Evolutionary conservation across 768 basidiomycete species (phyloP).

Genomic region (Sutorius australiensis): DNA sequence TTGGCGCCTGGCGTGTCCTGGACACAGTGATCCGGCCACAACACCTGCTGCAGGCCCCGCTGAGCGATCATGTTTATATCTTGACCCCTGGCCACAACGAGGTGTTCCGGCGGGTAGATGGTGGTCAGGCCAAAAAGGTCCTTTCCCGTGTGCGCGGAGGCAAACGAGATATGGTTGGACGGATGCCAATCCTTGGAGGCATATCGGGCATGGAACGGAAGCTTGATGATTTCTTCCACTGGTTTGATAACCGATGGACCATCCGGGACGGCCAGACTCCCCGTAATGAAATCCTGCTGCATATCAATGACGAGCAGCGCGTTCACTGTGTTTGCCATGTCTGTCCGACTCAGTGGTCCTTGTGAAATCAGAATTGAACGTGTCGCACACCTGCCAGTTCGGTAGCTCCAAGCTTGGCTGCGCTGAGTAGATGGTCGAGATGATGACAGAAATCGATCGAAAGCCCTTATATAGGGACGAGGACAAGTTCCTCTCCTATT

Average conservation of each 20-base stretch:
- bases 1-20: constrained; percentile 55
- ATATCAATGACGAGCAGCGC: constrained; percentile 74
- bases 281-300: constrained; percentile 80
- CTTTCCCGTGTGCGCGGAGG: constrained; percentile 42
- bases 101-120: constrained; percentile 31
- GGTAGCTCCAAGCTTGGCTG: not conserved
- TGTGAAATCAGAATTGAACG: not conserved
- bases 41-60: constrained; percentile 43
- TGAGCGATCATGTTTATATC: constrained; percentile 12
- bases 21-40: constrained; percentile 85
- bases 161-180: constrained; percentile 67
- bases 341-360: not conserved
- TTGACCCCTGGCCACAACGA: constrained; percentile 28
- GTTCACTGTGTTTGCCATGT: constrained; percentile 21
- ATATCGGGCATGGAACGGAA: constrained; percentile 49
- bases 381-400: constrained; percentile 1
- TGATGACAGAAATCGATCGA: not conserved
- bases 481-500: not conserved
- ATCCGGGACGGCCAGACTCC: constrained; percentile 65
- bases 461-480: not conserved
- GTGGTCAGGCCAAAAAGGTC: constrained; percentile 39
- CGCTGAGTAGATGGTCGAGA: not conserved
- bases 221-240: constrained; percentile 54
- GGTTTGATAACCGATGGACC: constrained; percentile 55
- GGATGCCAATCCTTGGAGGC: constrained; percentile 63